These are phyloP conservation scores for Talaromyces sp. DNA, from an alignment of 2,329 filamentous ascomycete species.

Conservation along the genomic window DNA sequence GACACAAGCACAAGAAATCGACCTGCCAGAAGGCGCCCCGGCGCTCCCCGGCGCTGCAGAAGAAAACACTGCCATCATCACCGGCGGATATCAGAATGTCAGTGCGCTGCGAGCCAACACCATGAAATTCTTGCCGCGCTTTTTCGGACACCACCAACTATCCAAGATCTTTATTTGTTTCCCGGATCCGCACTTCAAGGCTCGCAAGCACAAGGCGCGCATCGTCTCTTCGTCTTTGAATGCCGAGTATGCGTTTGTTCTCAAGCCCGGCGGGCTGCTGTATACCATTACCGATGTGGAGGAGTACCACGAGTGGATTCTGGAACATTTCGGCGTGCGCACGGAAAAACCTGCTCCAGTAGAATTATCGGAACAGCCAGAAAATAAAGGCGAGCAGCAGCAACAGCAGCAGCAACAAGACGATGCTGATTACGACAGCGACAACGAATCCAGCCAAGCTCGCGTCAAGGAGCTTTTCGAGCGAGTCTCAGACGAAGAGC, in stretches of 20 bases:
- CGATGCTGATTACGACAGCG: conserved; percentile 64
- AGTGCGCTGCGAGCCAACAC: conserved; percentile 86
- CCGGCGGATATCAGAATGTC: conserved; percentile 70
- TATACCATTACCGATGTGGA: conserved; percentile 98
- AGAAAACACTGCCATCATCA: conserved; percentile 16
- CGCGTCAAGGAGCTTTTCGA: conserved; percentile 62
- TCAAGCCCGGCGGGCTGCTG: conserved; percentile 75
- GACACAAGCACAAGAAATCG: background rate
- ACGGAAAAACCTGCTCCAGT: conserved; percentile 36
- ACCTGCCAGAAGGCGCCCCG: conserved; percentile 9
- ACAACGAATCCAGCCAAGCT: conserved; percentile 60
- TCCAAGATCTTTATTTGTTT: conserved; percentile 96
- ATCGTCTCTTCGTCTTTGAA: conserved; percentile 86
- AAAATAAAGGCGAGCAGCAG: conserved; percentile 62
- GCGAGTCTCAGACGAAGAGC: conserved; percentile 55
- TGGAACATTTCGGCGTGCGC: conserved; percentile 61
- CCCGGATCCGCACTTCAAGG: conserved; percentile 96
- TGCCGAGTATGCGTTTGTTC: conserved; percentile 85
- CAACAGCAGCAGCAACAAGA: conserved; percentile 63
- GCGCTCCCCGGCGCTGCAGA: conserved; percentile 8
- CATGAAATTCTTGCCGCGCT: conserved; percentile 99
- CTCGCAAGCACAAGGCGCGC: conserved; percentile 90
- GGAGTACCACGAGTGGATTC: conserved; percentile 91
- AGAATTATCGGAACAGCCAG: conserved; percentile 39
- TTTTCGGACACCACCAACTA: conserved; percentile 77